phyloP scores from a whole-genome alignment of 345 rosid species.

The Anacardium occidentale region DNA sequence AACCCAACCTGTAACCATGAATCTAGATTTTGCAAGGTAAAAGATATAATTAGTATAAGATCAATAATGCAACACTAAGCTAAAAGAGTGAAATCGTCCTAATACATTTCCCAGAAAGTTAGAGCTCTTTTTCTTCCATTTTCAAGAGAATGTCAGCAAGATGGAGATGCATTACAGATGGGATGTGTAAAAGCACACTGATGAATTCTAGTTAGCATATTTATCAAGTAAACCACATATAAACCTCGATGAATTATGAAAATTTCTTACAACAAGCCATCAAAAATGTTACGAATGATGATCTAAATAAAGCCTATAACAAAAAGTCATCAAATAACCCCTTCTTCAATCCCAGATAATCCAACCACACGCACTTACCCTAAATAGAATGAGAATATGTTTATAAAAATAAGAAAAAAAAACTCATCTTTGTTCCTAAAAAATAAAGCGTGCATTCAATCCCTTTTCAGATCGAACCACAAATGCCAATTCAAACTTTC shows the following conservation, averaged over 20 bases:
- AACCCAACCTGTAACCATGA: conserved; percentile 91
- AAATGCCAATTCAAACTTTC: neutral
- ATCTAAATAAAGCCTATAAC: conserved; percentile 2
- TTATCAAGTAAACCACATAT: neutral
- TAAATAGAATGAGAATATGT: neutral
- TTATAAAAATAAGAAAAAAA: neutral
- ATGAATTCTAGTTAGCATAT: no score
- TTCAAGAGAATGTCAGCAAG: neutral
- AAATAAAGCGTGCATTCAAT: neutral
- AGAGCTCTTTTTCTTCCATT: neutral
- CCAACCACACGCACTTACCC: neutral
- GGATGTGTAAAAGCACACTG: no score
- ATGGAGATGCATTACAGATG: neutral
- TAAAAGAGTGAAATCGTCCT: neutral
- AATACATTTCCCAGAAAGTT: neutral
- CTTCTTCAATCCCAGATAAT: neutral
- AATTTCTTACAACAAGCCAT: neutral
- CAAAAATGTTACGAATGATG: neutral
- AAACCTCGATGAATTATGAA: neutral
- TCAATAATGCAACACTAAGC: neutral
- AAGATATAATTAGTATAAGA: conserved; percentile 1
- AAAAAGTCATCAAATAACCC: neutral
- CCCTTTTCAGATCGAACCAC: neutral
- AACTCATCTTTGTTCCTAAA: neutral
- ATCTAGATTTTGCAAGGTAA: conserved; percentile 44